A percentile compares a stretch with the other conserved stretches of the same genome.
Evolutionary conservation across 2,329 filamentous ascomycete species (phyloP).

Genomic region (Rugonectria rugulosa): DNA sequence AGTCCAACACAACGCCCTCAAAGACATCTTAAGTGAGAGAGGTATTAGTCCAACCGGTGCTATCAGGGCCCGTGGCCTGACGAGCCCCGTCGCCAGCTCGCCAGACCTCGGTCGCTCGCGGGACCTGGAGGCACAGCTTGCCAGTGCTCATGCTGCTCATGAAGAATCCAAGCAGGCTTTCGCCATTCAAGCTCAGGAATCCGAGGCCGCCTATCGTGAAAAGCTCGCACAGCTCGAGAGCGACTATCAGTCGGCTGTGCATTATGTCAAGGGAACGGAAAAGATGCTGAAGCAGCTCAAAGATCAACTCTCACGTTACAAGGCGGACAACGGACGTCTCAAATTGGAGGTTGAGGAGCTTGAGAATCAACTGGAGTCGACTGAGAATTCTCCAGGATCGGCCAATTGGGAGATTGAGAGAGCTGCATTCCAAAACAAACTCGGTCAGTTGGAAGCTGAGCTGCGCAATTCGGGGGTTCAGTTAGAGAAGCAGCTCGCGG

Average conservation of each 20-base stretch:
- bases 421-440: conserved; percentile 68
- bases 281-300: conserved; percentile 99
- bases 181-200: conserved; percentile 82
- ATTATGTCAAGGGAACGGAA: conserved; percentile 97
- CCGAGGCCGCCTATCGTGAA: conserved; percentile 89
- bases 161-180: conserved; percentile 84
- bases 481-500: conserved; percentile 75
- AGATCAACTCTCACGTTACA: conserved; percentile 93
- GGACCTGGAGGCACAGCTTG: conserved; percentile 89
- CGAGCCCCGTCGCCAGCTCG: conserved; percentile 74
- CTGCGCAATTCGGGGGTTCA: conserved; percentile 70
- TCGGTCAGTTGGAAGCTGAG: conserved; percentile 73
- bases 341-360: conserved; percentile 80
- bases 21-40: conserved; percentile 89
- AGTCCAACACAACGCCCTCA: conserved; percentile 91
- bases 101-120: conserved; percentile 81
- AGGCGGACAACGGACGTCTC: conserved; percentile 82
- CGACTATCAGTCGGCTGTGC: conserved; percentile 96
- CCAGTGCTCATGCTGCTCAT: conserved; percentile 77
- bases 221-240: conserved; percentile 94
- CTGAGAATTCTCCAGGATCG: conserved; percentile 51
- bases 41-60: conserved; percentile 81
- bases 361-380: conserved; percentile 59
- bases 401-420: conserved; percentile 80
- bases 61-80: conserved; percentile 75